phyloP scores from a whole-genome alignment of 805 yeast genomes.

The Candida namnaoensis region DNA sequence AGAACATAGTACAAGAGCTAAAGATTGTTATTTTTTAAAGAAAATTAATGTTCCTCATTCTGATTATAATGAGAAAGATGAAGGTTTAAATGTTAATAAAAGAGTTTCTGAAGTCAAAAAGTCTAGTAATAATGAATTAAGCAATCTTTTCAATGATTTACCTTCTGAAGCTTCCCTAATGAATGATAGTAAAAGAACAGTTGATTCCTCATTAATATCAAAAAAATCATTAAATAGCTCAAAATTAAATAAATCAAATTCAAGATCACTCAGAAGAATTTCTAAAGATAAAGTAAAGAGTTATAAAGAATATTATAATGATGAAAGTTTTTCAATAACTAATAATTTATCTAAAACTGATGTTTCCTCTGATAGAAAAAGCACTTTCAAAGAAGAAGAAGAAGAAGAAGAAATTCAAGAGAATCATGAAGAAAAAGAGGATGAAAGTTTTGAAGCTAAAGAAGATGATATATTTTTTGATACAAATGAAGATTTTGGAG shows the following conservation, averaged over 20 bases:
- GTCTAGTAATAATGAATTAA: no score
- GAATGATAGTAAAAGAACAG: no score
- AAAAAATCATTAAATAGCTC: background rate
- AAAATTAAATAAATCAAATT: background rate
- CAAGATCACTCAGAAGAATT: background rate
- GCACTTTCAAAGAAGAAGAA: no score
- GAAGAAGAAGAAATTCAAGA: no score
- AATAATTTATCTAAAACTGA: background rate
- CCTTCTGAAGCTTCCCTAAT: no score
- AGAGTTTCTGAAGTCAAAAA: no score
- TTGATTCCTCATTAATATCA: background rate
- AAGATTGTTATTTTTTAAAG: constrained; percentile 28
- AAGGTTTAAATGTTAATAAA: no score
- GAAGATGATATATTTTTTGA: background rate
- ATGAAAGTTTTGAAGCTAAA: no score
- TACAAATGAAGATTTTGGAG: background rate
- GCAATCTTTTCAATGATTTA: no score
- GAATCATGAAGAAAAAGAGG: no score
- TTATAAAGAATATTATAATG: background rate
- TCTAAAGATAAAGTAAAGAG: background rate
- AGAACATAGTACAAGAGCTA: constrained; percentile 43
- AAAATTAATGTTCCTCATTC: background rate
- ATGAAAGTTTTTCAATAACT: background rate
- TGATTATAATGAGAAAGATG: background rate
- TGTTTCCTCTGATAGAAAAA: background rate